Conservation (phyloP, 2,329 filamentous ascomycete species). For the Alternaria sp. region DNA sequence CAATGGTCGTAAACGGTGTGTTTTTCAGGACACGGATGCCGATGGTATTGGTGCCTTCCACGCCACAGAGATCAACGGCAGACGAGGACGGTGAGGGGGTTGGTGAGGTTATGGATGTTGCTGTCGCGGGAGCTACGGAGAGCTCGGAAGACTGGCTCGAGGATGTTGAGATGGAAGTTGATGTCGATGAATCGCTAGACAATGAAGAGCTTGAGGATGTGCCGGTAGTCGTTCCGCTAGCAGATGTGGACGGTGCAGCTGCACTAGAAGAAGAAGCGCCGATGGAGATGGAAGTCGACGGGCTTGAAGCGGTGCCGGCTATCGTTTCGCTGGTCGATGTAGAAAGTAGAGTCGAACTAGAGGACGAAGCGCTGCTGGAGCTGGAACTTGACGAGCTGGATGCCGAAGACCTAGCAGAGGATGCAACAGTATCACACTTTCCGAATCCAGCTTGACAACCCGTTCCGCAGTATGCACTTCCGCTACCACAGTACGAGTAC, state of each 20-base stretch:
- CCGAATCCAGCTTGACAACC: background rate
- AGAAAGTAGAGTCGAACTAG: background rate
- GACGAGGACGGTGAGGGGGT: too few species aligned
- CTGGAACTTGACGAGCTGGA: background rate
- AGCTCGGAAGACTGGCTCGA: background rate
- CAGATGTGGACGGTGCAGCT: too few species aligned
- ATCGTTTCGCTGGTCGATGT: background rate
- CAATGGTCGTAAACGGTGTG: too few species aligned
- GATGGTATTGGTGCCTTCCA: too few species aligned
- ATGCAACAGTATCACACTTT: background rate
- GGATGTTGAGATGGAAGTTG: too few species aligned
- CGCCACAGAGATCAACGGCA: too few species aligned
- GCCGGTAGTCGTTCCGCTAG: too few species aligned
- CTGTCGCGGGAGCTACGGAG: background rate
- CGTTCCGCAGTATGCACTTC: constrained; percentile 1
- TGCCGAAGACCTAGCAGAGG: background rate
- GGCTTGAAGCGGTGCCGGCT: background rate
- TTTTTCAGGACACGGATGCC: too few species aligned
- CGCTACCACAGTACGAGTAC: constrained; percentile 9
- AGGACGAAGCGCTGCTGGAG: background rate
- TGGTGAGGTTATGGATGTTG: too few species aligned
- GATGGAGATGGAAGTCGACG: background rate
- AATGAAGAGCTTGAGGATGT: background rate
- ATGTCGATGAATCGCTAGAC: too few species aligned
- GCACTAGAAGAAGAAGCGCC: too few species aligned